Base-by-base conservation (phyloP, 257 asterid genomes). In the Ligustrum vulgare region DNA sequence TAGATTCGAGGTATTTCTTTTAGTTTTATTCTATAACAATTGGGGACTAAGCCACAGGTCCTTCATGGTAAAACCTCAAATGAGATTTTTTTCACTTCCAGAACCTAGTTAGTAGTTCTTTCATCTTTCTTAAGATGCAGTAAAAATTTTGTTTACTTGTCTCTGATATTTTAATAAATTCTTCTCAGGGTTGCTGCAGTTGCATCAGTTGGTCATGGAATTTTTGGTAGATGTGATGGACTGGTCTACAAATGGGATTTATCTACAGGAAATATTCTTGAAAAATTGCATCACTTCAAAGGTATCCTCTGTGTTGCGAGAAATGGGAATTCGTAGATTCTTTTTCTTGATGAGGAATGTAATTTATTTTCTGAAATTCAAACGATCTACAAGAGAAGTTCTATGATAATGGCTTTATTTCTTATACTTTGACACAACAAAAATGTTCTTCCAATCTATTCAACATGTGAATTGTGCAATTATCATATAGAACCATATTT, bases 171-270 rank as follows among this genome's bases (percentile, higher is more conserved):
- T 69, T 78, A 56, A 74, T 28, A 35, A 49, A 39, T 65, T 70
- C 41, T 71, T 63, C 80, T 80, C 90, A 95, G 97, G 83, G 87
- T 84, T 78, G 80, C 89, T 64, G 89, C 88, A 63, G 79, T 87
- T 70, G 85, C 88, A 77, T 85, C 91, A 33, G 80, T 51, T 79
- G 94, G 94, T 68, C 87, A 79, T 79, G 99, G 99, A 79, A 83
- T 93, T 77, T 85, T 93, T n/a, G 96, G 97, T 83, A 87, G 87
- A 87, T 35, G 75, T 23, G 91, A 95, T 63, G 99, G 97, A 66
- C 83, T 79, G 47, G 98, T 90, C 79, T 89, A 89, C 81, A 51
- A 69, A 69, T 95, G 98, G 98, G 98, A 95, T 74, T 76, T 95
- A 76, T 82, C 96, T 12, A 90, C 97, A 8, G 99, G 98, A 82